These are phyloP conservation scores for Discostella pseudostelligera DNA, from an alignment of 108 stramenopile species.

Conservation along the genomic window DNA sequence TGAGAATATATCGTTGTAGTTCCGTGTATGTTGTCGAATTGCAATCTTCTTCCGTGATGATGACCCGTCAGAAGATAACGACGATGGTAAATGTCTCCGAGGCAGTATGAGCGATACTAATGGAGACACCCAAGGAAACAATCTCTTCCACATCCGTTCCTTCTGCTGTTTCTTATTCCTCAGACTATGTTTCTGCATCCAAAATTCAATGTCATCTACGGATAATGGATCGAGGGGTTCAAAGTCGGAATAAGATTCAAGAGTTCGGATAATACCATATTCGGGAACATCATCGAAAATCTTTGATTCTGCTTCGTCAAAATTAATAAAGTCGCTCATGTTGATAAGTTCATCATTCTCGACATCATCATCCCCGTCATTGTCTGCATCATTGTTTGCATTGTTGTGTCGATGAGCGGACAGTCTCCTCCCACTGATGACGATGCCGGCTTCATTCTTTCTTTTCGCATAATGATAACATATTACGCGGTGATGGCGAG, in stretches of 20 bases:
- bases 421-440: not conserved
- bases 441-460: not conserved
- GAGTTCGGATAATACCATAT: constrained; percentile 31
- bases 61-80: constrained; percentile 2
- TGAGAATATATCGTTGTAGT: not conserved
- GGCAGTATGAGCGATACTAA: constrained; percentile 26
- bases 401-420: not conserved
- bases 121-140: constrained; percentile 40
- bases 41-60: not conserved
- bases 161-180: constrained; percentile 15
- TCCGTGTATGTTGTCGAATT: not conserved
- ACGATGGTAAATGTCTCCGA: constrained; percentile 16
- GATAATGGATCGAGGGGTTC: constrained; percentile 20
- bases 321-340: constrained; percentile 23
- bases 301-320: constrained; percentile 29
- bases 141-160: constrained; percentile 1
- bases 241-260: constrained; percentile 20
- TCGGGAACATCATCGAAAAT: constrained; percentile 30
- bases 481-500: not conserved
- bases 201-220: constrained; percentile 29
- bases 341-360: constrained; percentile 13
- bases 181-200: constrained; percentile 17
- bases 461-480: not conserved
- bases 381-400: not conserved
- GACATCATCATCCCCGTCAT: not conserved